Conservation (phyloP, 345 rosid species). For the Conringia planisiliqua region DNA sequence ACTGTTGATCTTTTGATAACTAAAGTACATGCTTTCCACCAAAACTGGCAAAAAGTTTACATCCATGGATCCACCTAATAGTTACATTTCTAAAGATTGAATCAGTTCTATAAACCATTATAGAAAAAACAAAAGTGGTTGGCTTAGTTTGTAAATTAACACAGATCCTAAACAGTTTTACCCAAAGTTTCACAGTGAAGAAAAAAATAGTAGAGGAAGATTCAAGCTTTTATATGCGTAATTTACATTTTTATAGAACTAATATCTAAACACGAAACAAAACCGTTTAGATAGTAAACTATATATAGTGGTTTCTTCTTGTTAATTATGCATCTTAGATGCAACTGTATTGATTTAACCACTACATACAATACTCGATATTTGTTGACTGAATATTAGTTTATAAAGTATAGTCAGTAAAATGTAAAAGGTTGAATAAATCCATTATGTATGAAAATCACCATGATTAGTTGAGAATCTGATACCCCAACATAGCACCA, state of each 20-base stretch:
- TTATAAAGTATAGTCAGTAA: background rate
- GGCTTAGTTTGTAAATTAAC: background rate
- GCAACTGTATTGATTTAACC: background rate
- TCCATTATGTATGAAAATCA: background rate
- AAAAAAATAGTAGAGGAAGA: too few relatives aligned
- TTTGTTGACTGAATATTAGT: background rate
- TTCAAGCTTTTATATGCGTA: too few relatives aligned
- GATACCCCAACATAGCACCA: conserved; percentile 8
- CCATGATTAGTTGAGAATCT: too few relatives aligned
- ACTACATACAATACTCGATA: background rate
- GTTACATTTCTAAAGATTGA: too few relatives aligned
- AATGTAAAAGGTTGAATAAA: background rate
- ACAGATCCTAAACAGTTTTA: background rate
- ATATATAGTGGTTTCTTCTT: background rate
- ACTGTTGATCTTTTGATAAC: background rate
- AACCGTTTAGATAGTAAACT: too few relatives aligned
- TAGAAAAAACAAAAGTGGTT: background rate
- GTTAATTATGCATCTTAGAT: background rate
- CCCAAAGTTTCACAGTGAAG: too few relatives aligned
- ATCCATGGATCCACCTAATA: too few relatives aligned
- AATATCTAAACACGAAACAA: too few relatives aligned
- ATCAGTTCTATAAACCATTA: too few relatives aligned
- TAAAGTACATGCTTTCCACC: background rate
- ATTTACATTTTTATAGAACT: too few relatives aligned
- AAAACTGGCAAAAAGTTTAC: background rate